phyloP scores from a whole-genome alignment of 768 basidiomycete species.

The Obba rivulosa region DNA sequence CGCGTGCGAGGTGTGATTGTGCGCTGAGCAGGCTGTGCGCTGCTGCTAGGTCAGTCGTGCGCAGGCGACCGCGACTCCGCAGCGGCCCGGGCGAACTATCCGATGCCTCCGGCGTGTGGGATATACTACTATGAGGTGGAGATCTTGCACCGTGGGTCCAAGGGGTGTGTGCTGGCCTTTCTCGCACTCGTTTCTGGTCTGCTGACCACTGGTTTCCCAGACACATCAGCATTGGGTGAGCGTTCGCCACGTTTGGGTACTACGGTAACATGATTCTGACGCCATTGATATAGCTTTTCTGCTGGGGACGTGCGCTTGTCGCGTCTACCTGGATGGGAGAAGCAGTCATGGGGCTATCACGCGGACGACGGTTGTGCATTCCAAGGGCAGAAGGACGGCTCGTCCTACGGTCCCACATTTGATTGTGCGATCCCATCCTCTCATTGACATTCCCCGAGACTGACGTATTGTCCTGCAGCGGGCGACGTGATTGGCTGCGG shows the following conservation, averaged over 20 bases:
- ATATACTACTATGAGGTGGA: slow-evolving; percentile 95
- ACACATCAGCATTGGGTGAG: background rate
- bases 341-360: slow-evolving; percentile 86
- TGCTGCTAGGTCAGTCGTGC: slow-evolving; percentile 40
- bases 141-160: slow-evolving; percentile 72
- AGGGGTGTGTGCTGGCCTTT: slow-evolving; percentile 51
- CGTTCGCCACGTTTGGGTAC: slow-evolving; percentile 4
- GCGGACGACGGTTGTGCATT: slow-evolving; percentile 85
- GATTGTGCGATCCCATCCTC: slow-evolving; percentile 53
- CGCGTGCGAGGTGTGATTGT: slow-evolving; percentile 3
- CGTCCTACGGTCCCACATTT: slow-evolving; percentile 72
- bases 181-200: background rate
- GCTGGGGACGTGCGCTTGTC: slow-evolving; percentile 58
- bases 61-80: slow-evolving; percentile 79
- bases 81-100: slow-evolving; percentile 68
- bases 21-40: background rate
- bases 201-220: background rate
- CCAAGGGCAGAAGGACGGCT: slow-evolving; percentile 66
- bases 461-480: slow-evolving; percentile 39
- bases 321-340: slow-evolving; percentile 83
- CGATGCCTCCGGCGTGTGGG: slow-evolving; percentile 82
- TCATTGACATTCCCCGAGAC: background rate
- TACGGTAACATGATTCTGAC: slow-evolving; percentile 21
- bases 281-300: slow-evolving; percentile 79
- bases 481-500: slow-evolving; percentile 91